Evolutionary conservation across 2,329 filamentous ascomycete species (phyloP).

Genomic region (Cercospora zeina): DNA sequence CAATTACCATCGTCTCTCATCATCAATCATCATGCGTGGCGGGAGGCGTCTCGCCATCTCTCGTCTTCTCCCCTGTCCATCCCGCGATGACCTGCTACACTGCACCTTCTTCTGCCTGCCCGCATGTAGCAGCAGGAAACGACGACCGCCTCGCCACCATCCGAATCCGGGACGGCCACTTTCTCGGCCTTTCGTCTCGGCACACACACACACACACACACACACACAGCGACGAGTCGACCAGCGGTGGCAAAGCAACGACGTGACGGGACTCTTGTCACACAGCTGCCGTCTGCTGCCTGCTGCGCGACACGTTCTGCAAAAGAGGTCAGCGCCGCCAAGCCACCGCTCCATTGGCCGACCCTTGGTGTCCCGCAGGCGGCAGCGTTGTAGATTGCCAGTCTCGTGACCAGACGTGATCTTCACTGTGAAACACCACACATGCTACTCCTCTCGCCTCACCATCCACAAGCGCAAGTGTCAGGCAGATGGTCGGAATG

Average conservation of each 20-base stretch:
- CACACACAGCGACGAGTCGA: too few species aligned
- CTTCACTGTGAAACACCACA: background rate
- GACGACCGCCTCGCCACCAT: background rate
- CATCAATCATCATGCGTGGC: background rate
- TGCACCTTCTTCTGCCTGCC: too few species aligned
- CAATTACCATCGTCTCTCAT: background rate
- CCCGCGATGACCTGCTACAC: too few species aligned
- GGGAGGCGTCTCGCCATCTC: conserved; percentile 1
- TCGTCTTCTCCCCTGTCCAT: background rate
- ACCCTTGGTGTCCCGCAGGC: background rate
- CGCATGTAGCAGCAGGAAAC: too few species aligned
- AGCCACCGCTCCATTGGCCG: background rate
- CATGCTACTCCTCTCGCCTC: background rate
- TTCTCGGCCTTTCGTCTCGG: conserved; percentile 4
- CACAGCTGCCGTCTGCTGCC: conserved; percentile 3
- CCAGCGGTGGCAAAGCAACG: background rate
- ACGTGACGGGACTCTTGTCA: background rate
- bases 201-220: background rate
- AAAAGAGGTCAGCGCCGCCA: background rate
- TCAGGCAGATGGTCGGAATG: background rate
- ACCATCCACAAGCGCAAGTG: background rate
- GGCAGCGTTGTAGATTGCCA: background rate
- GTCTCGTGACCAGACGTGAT: background rate
- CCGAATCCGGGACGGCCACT: conserved; percentile 7
- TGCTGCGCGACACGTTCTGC: too few species aligned